Evolutionary conservation across 2,329 filamentous ascomycete genomes (phyloP).

Genomic region (Trichophyton schoenleinii): DNA sequence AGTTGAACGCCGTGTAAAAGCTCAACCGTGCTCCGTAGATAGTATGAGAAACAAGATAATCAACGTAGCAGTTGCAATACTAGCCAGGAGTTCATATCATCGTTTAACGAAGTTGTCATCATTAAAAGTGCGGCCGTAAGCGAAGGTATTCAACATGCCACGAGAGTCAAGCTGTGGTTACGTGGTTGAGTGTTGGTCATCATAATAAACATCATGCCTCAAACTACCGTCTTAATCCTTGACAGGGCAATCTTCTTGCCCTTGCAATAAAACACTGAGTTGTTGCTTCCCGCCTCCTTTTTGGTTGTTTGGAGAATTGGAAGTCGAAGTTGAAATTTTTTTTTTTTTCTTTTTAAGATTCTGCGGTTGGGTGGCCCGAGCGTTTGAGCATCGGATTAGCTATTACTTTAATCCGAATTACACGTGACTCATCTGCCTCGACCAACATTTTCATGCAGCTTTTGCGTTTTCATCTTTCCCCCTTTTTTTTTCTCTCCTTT

Average conservation of each 20-base stretch:
- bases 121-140: no score
- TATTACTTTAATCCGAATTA: neutral
- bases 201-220: no score
- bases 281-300: no score
- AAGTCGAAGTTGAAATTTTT: neutral
- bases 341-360: neutral
- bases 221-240: no score
- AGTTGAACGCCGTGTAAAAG: no score
- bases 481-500: slow-evolving; percentile 4
- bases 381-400: neutral
- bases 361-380: neutral
- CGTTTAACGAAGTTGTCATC: no score
- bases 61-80: neutral
- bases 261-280: no score
- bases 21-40: neutral
- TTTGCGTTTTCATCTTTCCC: slow-evolving; percentile 11
- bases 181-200: no score
- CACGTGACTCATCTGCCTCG: neutral
- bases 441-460: slow-evolving; percentile 8
- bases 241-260: no score
- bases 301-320: no score
- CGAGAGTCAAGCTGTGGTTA: neutral
- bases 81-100: neutral
- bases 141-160: no score
- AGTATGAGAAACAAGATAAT: neutral